Percentiles rank a stretch among this genome's conserved stretches.
Evolutionary conservation across 768 basidiomycete genomes (phyloP).

Genomic region (Amanita subjunquillea): DNA sequence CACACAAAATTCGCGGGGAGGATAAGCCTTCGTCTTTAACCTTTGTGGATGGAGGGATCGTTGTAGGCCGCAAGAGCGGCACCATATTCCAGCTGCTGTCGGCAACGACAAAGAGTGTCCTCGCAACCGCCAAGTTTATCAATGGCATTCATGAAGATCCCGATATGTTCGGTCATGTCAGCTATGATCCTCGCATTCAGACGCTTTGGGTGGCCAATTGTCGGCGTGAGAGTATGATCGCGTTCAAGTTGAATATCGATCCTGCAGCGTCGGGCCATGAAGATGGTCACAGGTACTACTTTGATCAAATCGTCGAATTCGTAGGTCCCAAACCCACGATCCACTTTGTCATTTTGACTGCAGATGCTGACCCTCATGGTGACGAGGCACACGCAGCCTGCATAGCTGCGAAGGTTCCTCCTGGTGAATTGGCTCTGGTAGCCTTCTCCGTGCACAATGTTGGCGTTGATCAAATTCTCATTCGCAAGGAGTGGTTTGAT

Average conservation of each 20-base stretch:
- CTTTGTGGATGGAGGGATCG: constrained; percentile 79
- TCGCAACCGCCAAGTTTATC: constrained; percentile 74
- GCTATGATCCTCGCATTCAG: constrained; percentile 77
- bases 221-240: constrained; percentile 76
- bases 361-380: constrained; percentile 73
- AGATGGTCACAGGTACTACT: constrained; percentile 52
- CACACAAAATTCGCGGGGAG: constrained; percentile 69
- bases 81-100: constrained; percentile 79
- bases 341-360: constrained; percentile 81
- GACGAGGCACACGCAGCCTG: constrained; percentile 80
- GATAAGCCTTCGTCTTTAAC: constrained; percentile 76
- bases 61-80: constrained; percentile 76
- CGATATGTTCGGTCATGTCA: constrained; percentile 84
- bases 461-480: constrained; percentile 84
- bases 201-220: constrained; percentile 85
- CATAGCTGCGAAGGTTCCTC: constrained; percentile 67
- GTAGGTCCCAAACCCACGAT: constrained; percentile 77
- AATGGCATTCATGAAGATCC: constrained; percentile 60
- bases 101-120: constrained; percentile 58
- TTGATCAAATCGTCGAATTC: constrained; percentile 81
- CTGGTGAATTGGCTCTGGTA: constrained; percentile 70
- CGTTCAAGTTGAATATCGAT: constrained; percentile 66
- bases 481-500: constrained; percentile 81
- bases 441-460: constrained; percentile 84
- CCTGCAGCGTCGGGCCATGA: constrained; percentile 48